Evolutionary conservation across 2,329 filamentous ascomycete species (phyloP).

Genomic region (Penicillium olsonii): DNA sequence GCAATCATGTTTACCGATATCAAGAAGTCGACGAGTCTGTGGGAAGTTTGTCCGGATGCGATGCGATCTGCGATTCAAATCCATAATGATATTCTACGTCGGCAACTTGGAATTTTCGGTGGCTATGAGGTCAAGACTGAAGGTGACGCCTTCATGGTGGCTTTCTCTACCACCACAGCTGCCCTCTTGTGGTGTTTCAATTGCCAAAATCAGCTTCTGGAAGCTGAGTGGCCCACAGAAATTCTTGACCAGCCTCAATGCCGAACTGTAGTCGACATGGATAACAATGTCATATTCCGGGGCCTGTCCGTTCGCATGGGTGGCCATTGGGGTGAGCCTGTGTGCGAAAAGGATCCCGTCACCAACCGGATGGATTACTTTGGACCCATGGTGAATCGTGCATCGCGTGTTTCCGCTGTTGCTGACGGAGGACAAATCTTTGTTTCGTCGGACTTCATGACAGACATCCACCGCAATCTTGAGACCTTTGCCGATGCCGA

Average conservation of each 20-base stretch:
- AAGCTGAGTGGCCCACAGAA: slow-evolving; percentile 90
- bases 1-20: slow-evolving; percentile 98
- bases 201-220: slow-evolving; percentile 82
- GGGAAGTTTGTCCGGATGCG: slow-evolving; percentile 91
- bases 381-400: slow-evolving; percentile 98
- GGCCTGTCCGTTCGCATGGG: slow-evolving; percentile 97
- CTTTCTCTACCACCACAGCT: slow-evolving; percentile 92
- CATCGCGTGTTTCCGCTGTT: slow-evolving; percentile 87
- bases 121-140: slow-evolving; percentile 99
- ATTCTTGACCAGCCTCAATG: slow-evolving; percentile 85
- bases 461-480: slow-evolving; percentile 87
- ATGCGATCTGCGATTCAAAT: slow-evolving; percentile 97
- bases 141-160: slow-evolving; percentile 99
- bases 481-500: slow-evolving; percentile 88
- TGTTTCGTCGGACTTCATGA: slow-evolving; percentile 95
- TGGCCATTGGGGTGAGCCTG: slow-evolving; percentile 90
- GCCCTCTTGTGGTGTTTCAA: slow-evolving; percentile 96
- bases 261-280: slow-evolving; percentile 77
- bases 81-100: slow-evolving; percentile 95
- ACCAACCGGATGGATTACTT: slow-evolving; percentile 99
- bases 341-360: slow-evolving; percentile 93
- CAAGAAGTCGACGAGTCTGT: slow-evolving; percentile 94
- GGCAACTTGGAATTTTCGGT: slow-evolving; percentile 88
- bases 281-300: slow-evolving; percentile 87
- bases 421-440: slow-evolving; percentile 97